Base-by-base conservation (phyloP, 164 flowering plant species). In the Piper betle region DNA sequence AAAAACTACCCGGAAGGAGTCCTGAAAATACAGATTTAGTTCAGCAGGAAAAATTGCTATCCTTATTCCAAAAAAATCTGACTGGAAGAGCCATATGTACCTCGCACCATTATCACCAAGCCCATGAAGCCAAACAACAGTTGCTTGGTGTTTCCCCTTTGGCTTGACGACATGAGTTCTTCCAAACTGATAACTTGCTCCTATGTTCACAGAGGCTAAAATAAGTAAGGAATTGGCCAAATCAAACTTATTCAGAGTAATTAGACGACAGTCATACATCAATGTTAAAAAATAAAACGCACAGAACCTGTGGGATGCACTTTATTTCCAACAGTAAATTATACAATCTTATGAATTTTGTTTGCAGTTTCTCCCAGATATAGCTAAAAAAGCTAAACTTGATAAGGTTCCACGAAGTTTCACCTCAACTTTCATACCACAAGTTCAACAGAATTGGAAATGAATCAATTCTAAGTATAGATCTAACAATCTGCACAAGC, bases 71-170 rank as follows among this genome's bases (percentile, higher is more conserved):
- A 25, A 25, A 25, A 25, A 25, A 25, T 25, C 33, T 25, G 33
- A 25, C 2, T 25, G 33, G 33, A 46, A 46, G 50, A 10, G 15
- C 25, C 2, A 64, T 58, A 0, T 18, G 39, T 77, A 87, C 95
- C 95, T 87, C 2, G 83, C 79, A 64, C 95, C 95, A 78, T 87
- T 87, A 61, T 87, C 95, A 16, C 95, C 86, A 15, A 87, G 87
- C 6, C 91, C 95, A 68, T 87, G 95, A 48, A 87, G 77, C 95
- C 95, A 87, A 59, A 87, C 88, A 58, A 87, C 77, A 37, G 95
- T 87, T 33, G 85, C 91, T 61, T 79, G 88, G 65, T 87, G 95
- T 60, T 75, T 83, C 56, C 87, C 95, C 67, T 78, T 85, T 19
- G 95, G 91, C 78, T 80, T 82, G 55, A 87, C 91, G 25, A 87